phyloP scores from a whole-genome alignment of 176 grass and related monocot species.

The Panicum miliaceum region DNA sequence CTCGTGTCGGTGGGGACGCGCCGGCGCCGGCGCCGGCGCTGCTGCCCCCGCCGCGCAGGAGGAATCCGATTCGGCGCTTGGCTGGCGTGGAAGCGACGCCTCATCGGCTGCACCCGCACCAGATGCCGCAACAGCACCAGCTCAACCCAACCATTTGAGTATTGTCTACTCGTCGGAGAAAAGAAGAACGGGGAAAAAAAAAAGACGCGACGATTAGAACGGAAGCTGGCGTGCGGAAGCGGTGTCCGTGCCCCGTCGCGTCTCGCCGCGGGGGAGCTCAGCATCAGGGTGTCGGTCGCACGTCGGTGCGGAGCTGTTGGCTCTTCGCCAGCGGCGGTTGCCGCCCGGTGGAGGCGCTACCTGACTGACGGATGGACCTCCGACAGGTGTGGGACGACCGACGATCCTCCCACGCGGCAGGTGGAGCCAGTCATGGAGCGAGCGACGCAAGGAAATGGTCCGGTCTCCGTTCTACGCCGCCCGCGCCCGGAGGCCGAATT shows the following conservation, averaged over 20 bases:
- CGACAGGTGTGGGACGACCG: neutral
- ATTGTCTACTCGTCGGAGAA: neutral
- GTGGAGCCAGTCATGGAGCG: neutral
- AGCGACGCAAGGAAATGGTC: neutral
- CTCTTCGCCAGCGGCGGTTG: neutral
- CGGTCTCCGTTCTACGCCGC: neutral
- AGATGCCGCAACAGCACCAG: neutral
- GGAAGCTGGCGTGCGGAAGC: neutral
- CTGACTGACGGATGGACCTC: neutral
- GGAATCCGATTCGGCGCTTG: conserved; percentile 23
- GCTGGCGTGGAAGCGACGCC: conserved; percentile 57
- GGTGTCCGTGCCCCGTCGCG: neutral
- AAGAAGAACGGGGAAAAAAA: neutral
- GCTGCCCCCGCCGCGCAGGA: neutral
- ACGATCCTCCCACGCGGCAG: neutral
- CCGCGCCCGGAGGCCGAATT: neutral
- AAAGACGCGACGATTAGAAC: neutral
- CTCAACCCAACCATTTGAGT: neutral
- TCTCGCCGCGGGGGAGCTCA: neutral
- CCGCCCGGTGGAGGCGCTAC: neutral
- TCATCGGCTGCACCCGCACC: neutral
- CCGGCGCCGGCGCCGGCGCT: neutral
- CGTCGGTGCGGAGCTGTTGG: neutral
- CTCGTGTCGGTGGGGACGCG: conserved; percentile 15
- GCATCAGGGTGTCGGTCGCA: neutral